Conservation (phyloP, 768 basidiomycete species). For the Phlebiopsis flavidoalba region DNA sequence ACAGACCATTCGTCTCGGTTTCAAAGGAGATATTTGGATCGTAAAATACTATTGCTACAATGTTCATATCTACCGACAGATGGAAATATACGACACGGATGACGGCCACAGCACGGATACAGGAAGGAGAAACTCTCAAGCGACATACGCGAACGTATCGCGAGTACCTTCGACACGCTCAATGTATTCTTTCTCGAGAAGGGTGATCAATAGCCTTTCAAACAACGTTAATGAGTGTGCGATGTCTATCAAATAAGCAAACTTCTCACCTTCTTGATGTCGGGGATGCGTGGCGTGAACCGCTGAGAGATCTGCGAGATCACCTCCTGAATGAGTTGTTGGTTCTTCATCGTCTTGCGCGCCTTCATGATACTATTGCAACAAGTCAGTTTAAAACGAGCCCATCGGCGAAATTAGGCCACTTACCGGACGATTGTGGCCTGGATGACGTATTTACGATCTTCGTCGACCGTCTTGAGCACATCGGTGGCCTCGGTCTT, state of each 20-base stretch:
- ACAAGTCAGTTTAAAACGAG: slow-evolving; percentile 12
- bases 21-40: not conserved
- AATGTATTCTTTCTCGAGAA: slow-evolving; percentile 97
- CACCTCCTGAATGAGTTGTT: slow-evolving; percentile 83
- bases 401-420: not conserved
- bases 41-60: slow-evolving; percentile 2
- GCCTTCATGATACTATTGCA: slow-evolving; percentile 86
- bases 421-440: slow-evolving; percentile 81
- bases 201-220: slow-evolving; percentile 78
- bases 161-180: slow-evolving; percentile 90
- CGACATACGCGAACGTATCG: slow-evolving; percentile 81
- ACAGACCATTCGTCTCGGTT: not conserved
- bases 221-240: not conserved
- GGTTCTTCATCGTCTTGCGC: slow-evolving; percentile 93
- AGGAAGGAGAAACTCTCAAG: slow-evolving; percentile 31
- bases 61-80: slow-evolving; percentile 1
- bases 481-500: slow-evolving; percentile 89
- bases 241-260: not conserved
- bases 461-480: slow-evolving; percentile 92
- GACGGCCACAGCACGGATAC: slow-evolving; percentile 2
- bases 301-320: slow-evolving; percentile 84
- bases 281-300: slow-evolving; percentile 90
- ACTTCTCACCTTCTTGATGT: slow-evolving; percentile 83
- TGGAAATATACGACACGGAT: not conserved
- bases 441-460: slow-evolving; percentile 94